These are phyloP conservation scores for Magnusiomyces tetraspermus DNA, from an alignment of 1,139 yeast genomes.

Conservation along the genomic window DNA sequence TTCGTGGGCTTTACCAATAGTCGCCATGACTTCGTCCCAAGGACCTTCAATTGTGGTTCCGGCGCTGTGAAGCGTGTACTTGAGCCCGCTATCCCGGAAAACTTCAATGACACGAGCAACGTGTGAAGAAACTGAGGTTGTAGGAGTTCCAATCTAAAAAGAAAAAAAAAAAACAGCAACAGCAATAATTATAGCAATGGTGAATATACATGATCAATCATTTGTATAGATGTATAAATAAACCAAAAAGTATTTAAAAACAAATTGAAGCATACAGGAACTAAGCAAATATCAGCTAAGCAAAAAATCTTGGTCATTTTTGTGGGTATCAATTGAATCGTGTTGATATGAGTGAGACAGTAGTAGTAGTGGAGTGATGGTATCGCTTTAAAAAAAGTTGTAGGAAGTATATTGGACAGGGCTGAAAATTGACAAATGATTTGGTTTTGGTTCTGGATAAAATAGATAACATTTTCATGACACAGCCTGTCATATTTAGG, in stretches of 20 bases:
- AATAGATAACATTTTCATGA: too few relatives aligned
- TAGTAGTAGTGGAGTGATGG: too few relatives aligned
- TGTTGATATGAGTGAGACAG: too few relatives aligned
- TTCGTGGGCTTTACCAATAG: constrained; percentile 74
- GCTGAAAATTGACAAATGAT: too few relatives aligned
- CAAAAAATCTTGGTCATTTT: constrained; percentile 49
- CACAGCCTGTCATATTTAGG: too few relatives aligned
- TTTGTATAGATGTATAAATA: too few relatives aligned
- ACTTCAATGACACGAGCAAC: constrained; percentile 58
- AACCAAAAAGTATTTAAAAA: too few relatives aligned
- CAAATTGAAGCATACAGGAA: constrained; percentile 62
- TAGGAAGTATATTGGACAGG: too few relatives aligned
- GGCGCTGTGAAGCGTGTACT: constrained; percentile 72
- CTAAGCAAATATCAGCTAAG: constrained; percentile 72
- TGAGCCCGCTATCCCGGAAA: constrained; percentile 51
- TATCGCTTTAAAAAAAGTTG: too few relatives aligned
- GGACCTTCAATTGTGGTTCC: constrained; percentile 89
- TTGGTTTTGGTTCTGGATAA: too few relatives aligned
- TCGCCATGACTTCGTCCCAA: constrained; percentile 76
- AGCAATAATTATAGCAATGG: neutral
- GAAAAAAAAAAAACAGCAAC: neutral
- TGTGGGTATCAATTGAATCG: too few relatives aligned
- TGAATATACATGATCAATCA: too few relatives aligned
- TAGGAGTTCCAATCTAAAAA: constrained; percentile 59
- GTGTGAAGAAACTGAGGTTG: constrained; percentile 72